Evolutionary conservation across 208 protist genomes (phyloP).

Genomic region (Trypanosoma theileri): DNA sequence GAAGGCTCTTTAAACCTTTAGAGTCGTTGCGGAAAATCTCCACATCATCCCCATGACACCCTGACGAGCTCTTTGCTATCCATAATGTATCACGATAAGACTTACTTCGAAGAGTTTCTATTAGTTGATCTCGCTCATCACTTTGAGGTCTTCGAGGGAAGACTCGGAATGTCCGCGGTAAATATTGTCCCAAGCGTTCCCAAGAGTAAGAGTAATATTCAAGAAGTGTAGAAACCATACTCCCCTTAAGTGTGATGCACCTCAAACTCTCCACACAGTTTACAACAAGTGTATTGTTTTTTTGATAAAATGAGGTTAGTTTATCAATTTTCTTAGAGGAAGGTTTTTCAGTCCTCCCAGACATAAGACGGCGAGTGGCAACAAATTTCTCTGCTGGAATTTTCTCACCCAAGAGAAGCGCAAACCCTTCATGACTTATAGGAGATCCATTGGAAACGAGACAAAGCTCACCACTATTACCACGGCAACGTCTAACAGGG

Average conservation of each 20-base stretch:
- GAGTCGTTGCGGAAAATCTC: constrained; percentile 65
- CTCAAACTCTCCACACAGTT: constrained; percentile 72
- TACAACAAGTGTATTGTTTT: constrained; percentile 44
- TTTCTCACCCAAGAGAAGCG: constrained; percentile 72
- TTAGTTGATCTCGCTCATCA: constrained; percentile 57
- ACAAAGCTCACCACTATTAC: constrained; percentile 29
- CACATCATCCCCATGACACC: constrained; percentile 77
- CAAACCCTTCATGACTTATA: constrained; percentile 45
- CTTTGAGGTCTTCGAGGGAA: constrained; percentile 34
- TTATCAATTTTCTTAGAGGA: neutral
- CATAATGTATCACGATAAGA: constrained; percentile 35
- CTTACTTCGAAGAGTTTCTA: constrained; percentile 25
- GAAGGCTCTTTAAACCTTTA: constrained; percentile 40
- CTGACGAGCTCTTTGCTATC: constrained; percentile 80
- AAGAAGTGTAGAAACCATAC: constrained; percentile 78
- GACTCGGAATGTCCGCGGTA: constrained; percentile 68
- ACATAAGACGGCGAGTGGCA: constrained; percentile 31
- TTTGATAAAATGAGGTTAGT: neutral
- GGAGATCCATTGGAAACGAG: constrained; percentile 31
- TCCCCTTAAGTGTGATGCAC: constrained; percentile 74
- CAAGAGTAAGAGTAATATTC: constrained; percentile 60
- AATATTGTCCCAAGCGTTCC: constrained; percentile 51
- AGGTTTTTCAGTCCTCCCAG: neutral
- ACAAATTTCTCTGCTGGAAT: constrained; percentile 56
- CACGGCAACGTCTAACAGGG: constrained; percentile 19